Evolutionary conservation across 2,329 filamentous ascomycete species (phyloP).

Genomic region (Stachybotrys chlorohalonatus): DNA sequence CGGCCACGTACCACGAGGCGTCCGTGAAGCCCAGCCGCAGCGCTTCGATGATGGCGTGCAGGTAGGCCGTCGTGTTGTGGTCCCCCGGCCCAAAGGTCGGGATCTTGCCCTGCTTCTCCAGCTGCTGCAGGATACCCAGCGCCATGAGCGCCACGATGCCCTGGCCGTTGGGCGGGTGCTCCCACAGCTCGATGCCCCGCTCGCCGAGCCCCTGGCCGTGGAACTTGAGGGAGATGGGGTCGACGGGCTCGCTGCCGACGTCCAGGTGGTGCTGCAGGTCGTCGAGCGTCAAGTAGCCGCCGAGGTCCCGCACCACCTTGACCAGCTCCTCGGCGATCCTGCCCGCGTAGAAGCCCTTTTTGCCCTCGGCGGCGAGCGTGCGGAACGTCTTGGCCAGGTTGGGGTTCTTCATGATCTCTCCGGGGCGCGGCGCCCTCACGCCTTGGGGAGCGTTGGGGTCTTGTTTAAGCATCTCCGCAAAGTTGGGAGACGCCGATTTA

Average conservation of each 20-base stretch:
- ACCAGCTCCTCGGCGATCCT: slow-evolving; percentile 73
- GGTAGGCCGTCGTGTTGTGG: slow-evolving; percentile 72
- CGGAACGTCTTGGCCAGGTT: slow-evolving; percentile 75
- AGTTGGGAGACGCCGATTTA: slow-evolving; percentile 72
- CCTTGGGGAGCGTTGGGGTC: slow-evolving; percentile 61
- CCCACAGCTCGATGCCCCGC: slow-evolving; percentile 74
- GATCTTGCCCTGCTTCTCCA: slow-evolving; percentile 69
- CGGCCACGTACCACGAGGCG: slow-evolving; percentile 80
- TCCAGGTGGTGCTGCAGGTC: slow-evolving; percentile 71
- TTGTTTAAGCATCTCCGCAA: slow-evolving; percentile 74
- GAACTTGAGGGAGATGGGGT: slow-evolving; percentile 77
- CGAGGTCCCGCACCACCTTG: slow-evolving; percentile 65
- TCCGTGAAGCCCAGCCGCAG: slow-evolving; percentile 88
- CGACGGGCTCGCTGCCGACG: slow-evolving; percentile 63
- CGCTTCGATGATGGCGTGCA: slow-evolving; percentile 82
- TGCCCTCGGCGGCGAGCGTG: slow-evolving; percentile 68
- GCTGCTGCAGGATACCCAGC: slow-evolving; percentile 78
- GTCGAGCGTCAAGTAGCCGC: slow-evolving; percentile 68
- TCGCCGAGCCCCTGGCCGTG: slow-evolving; percentile 46
- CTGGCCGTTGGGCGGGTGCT: slow-evolving; percentile 94
- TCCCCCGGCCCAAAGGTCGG: slow-evolving; percentile 59
- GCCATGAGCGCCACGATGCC: slow-evolving; percentile 94
- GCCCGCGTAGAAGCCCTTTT: slow-evolving; percentile 85
- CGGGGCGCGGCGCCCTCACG: slow-evolving; percentile 63
- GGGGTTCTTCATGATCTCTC: slow-evolving; percentile 85